Conservation (phyloP, 768 basidiomycete genomes). For the Mycena vitilis region DNA sequence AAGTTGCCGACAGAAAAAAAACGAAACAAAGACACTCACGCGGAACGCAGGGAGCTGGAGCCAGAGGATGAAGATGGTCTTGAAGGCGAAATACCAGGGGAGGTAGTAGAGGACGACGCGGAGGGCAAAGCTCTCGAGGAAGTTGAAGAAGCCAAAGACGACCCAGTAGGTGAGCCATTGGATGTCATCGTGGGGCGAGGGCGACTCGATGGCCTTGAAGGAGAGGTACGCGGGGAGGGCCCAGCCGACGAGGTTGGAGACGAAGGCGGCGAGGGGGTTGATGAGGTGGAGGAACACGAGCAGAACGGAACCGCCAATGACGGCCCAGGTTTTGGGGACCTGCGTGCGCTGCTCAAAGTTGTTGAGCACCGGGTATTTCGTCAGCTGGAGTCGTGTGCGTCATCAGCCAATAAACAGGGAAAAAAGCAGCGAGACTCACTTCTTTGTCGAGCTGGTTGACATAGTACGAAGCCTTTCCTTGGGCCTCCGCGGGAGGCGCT, state of each 20-base stretch:
- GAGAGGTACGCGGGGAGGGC: slow-evolving; percentile 95
- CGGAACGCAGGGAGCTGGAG: slow-evolving; percentile 88
- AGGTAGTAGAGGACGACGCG: slow-evolving; percentile 90
- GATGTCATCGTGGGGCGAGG: slow-evolving; percentile 84
- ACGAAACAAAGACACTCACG: slow-evolving; percentile 60
- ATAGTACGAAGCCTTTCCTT: slow-evolving; percentile 86
- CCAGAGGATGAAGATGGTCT: slow-evolving; percentile 92
- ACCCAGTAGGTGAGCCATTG: slow-evolving; percentile 99
- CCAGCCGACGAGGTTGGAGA: slow-evolving; percentile 97
- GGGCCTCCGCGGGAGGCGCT: slow-evolving; percentile 58
- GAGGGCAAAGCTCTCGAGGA: slow-evolving; percentile 88
- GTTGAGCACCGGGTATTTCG: slow-evolving; percentile 89
- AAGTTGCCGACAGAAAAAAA: slow-evolving; percentile 17
- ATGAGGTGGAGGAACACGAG: slow-evolving; percentile 82
- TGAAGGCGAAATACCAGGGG: slow-evolving; percentile 95
- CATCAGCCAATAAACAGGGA: slow-evolving; percentile 22
- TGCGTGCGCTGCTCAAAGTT: slow-evolving; percentile 90
- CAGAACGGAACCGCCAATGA: slow-evolving; percentile 76
- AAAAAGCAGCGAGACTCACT: slow-evolving; percentile 57
- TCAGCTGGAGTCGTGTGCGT: slow-evolving; percentile 58
- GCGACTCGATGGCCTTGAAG: slow-evolving; percentile 91
- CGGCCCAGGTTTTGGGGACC: slow-evolving; percentile 92
- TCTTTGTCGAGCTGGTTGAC: slow-evolving; percentile 95
- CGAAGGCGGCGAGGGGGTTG: slow-evolving; percentile 91
- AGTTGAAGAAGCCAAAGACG: slow-evolving; percentile 93